phyloP scores from a whole-genome alignment of 1,284 basidiomycete species.

The Trichosporon sp. region DNA sequence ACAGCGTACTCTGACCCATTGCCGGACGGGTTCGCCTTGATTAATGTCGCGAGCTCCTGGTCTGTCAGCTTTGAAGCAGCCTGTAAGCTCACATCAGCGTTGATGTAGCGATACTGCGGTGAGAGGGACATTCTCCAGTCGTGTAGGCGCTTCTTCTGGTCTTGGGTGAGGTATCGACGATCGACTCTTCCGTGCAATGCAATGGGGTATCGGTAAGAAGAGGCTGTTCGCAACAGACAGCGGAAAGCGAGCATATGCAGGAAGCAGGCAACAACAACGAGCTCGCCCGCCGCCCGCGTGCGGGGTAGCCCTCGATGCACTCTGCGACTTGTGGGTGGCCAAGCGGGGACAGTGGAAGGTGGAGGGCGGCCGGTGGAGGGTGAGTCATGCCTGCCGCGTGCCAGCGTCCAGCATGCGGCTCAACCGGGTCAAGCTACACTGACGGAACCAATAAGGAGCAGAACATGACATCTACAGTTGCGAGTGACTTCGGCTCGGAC shows the following conservation, averaged over 20 bases:
- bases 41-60: slow-evolving; percentile 41
- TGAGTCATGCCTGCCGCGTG: background rate
- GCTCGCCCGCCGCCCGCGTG: background rate
- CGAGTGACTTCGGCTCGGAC: background rate
- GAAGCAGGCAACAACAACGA: background rate
- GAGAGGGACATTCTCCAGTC: slow-evolving; percentile 37
- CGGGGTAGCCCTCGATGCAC: no score
- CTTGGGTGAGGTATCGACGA: background rate
- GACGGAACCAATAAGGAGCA: slow-evolving; percentile 10
- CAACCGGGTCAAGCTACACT: background rate
- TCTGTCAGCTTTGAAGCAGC: background rate
- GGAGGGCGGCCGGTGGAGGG: background rate
- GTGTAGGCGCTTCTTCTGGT: background rate
- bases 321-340: no score
- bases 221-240: no score
- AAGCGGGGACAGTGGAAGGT: background rate
- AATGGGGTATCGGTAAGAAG: no score
- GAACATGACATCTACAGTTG: background rate
- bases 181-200: no score
- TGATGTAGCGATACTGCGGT: slow-evolving; percentile 42
- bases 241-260: background rate
- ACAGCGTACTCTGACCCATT: slow-evolving; percentile 36
- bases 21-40: slow-evolving; percentile 33
- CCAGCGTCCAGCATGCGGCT: no score
- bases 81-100: slow-evolving; percentile 28